Evolutionary conservation across 2,329 filamentous ascomycete genomes (phyloP), one percentile per base, ranked within the genome.

Genomic region (Didymella segeticola): DNA sequence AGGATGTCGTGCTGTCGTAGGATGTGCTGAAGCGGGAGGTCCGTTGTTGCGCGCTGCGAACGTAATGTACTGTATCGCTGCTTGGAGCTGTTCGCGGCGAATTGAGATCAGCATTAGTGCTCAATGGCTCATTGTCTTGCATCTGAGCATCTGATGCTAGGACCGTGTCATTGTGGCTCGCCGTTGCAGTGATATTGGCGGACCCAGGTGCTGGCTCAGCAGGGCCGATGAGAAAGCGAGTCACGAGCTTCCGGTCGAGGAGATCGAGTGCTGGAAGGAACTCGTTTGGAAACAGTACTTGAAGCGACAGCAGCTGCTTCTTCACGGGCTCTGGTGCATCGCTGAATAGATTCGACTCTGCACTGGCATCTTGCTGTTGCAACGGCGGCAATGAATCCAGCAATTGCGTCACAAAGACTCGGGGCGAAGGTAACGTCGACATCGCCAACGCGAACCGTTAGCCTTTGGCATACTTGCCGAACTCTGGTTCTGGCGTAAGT

Each of bases 191-290:
- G 6, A 30, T 19, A 5, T 5, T 25, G 12, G 12, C n/a, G 1
- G 34, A 41, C n/a, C n/a, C n/a, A 11, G 31, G 5, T 1, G 7
- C 10, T n/a, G 37, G 15, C 37, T 41, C 29, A 6, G 30, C 20
- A 14, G 56, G 31, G 23, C 22, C n/a, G 14, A 72, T 60, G 0
- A 47, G 53, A 14, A 81, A 73, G 1, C 86, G 81, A 5, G 81
- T 86, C 27, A 96, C 85, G 0, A 95, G 83, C 2, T 82, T 78
- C 22, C 91, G 84, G 73, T 99, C 95, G 1, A 99, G 81, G 0
- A 98, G 81, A 73, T 98, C 93, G 2, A 99, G 81, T 0, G 93
- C 91, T 2, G 91, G 90, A 1, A 97, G 86, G 2, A 97, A 78
- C 47, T 91, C 83, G 58, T 86, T 85, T 0, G 92, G 92, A 68